phyloP scores from a whole-genome alignment of 768 basidiomycete genomes.

The Termitomyces bulborhizus region DNA sequence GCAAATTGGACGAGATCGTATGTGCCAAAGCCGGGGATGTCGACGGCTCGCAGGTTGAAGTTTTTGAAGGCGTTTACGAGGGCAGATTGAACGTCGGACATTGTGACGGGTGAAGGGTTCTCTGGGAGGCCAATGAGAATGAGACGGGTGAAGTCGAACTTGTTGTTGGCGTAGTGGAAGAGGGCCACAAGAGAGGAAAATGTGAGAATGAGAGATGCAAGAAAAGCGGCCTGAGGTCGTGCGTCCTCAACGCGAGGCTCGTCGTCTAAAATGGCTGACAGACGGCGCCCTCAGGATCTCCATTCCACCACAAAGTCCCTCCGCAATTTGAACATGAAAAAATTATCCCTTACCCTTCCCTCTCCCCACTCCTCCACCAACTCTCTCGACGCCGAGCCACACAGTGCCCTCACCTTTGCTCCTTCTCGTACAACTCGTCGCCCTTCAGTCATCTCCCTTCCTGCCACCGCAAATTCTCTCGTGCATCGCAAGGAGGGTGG shows the following conservation, averaged over 20 bases:
- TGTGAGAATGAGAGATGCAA: slow-evolving; percentile 43
- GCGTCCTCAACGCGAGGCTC: slow-evolving; percentile 17
- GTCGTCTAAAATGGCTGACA: slow-evolving; percentile 26
- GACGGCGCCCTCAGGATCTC: no score
- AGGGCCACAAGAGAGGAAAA: slow-evolving; percentile 41
- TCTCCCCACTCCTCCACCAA: slow-evolving; percentile 50
- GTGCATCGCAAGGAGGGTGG: slow-evolving; percentile 60
- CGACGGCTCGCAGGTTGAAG: slow-evolving; percentile 20
- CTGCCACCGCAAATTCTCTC: slow-evolving; percentile 43
- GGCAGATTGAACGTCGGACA: slow-evolving; percentile 15
- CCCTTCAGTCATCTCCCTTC: slow-evolving; percentile 70
- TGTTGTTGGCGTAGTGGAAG: slow-evolving; percentile 35
- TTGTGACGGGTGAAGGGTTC: slow-evolving; percentile 5
- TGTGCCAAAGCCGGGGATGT: slow-evolving; percentile 30
- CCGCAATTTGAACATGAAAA: slow-evolving; percentile 60
- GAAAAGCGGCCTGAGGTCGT: slow-evolving; percentile 45
- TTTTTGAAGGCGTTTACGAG: background rate
- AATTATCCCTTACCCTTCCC: slow-evolving; percentile 62
- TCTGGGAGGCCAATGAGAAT: slow-evolving; percentile 58
- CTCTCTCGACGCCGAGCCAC: no score
- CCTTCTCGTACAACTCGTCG: slow-evolving; percentile 36
- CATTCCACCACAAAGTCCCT: slow-evolving; percentile 28
- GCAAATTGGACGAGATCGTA: slow-evolving; percentile 31
- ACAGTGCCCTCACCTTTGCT: no score
- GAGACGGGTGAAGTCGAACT: slow-evolving; percentile 55